Conservation (phyloP, 1,284 basidiomycete species). For the Amylostereum areolatum region DNA sequence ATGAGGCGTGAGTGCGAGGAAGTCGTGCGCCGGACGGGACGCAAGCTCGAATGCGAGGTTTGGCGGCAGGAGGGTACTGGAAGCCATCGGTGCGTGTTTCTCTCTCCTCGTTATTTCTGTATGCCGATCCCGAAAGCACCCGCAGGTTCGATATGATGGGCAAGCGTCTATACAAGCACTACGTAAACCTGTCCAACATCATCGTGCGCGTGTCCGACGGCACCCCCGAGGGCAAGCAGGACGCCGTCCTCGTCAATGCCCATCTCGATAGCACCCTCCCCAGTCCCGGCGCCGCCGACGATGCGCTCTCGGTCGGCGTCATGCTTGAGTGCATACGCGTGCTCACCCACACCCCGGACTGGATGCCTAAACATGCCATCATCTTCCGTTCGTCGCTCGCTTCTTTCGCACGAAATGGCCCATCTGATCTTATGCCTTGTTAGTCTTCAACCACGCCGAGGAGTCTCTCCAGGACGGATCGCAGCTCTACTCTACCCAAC, state of each 20-base stretch:
- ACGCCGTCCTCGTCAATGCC: conserved; percentile 84
- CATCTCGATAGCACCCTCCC: conserved; percentile 85
- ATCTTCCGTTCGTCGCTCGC: conserved; percentile 68
- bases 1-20: conserved; percentile 59
- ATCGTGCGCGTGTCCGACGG: conserved; percentile 86
- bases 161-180: conserved; percentile 86
- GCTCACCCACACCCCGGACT: conserved; percentile 65
- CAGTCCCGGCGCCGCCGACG: conserved; percentile 84
- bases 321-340: conserved; percentile 91
- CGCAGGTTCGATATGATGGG: conserved; percentile 83
- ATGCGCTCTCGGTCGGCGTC: conserved; percentile 82
- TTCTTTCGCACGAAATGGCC: too few relatives aligned
- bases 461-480: conserved; percentile 94
- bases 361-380: conserved; percentile 75
- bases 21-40: conserved; percentile 37
- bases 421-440: background rate
- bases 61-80: conserved; percentile 85
- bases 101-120: background rate
- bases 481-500: conserved; percentile 88
- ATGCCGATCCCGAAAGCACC: background rate
- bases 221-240: conserved; percentile 64
- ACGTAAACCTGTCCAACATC: conserved; percentile 84
- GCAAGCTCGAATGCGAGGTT: conserved; percentile 78
- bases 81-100: conserved; percentile 63
- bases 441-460: conserved; percentile 95